Evolutionary conservation across 768 basidiomycete genomes (phyloP), one percentile per base, ranked within the genome.

Genomic region (Lactarius hatsudake): DNA sequence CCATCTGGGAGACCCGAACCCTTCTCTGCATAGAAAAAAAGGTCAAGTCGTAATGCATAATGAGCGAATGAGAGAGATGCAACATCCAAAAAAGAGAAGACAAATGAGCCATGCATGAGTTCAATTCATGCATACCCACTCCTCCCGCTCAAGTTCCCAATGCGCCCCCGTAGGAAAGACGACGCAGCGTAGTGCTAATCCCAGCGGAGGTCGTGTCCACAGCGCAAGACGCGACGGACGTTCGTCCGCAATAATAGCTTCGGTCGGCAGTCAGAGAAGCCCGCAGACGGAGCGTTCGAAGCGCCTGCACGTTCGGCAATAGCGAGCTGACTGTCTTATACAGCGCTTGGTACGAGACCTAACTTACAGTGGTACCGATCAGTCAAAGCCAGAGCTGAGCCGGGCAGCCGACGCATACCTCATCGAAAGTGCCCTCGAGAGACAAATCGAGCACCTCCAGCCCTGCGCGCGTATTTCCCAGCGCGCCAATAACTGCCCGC

Each of bases 181-280:
- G 55, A 75, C 75, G 32, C 38, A 38, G 18, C 67, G 60, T n/a
- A 77, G 65, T 34, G 62, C 57, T 9, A 71, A 65, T 32, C 75
- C 74, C 64, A 67, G 62, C 55, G 71, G 72, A 45, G 68, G 56
- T 74, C 75, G 75, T 18, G 65, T 64, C 62, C 60, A 71, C 32
- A 75, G 69, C 63, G 71, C 71, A 30, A 71, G 65, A 43, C 75
- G 71, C 64, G 75, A 73, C 38, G 71, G 73, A 42, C 61, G 48
- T 48, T 64, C 57, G 76, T 15, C 26, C 26, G 26, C 26, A 28
- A 28, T 28, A 28, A 2, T 28, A 30, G 78, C 26, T 64, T 80
- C 75, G 71, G 80, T 12, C 75, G 81, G 64, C 69, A 80, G 60
- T n/a, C n/a, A n/a, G n/a, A 75, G 76, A 12, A 80, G 81, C 64